Conservation (phyloP, 495 filamentous ascomycete species). For the Podospora conica region DNA sequence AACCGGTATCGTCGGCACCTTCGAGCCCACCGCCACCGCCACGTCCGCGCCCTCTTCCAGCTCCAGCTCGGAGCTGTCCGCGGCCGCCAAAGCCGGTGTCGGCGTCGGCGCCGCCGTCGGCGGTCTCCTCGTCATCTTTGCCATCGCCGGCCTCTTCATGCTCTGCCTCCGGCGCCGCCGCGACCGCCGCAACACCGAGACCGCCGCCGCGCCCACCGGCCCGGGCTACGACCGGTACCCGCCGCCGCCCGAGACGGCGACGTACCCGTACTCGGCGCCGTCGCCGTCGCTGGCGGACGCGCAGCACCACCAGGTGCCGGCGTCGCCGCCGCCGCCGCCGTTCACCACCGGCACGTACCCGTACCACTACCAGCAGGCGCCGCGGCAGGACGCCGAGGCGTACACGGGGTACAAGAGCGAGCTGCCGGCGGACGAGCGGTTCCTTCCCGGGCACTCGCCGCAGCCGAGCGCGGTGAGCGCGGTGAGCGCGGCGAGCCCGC, state of each 20-base stretch:
- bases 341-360: not conserved
- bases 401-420: constrained; percentile 17
- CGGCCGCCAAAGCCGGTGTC: constrained; percentile 17
- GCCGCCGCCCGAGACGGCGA: constrained; percentile 1
- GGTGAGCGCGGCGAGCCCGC: not conserved
- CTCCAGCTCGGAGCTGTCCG: not conserved
- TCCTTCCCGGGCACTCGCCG: not conserved
- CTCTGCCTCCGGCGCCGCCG: constrained; percentile 1
- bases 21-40: not conserved
- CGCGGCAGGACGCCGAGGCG: not conserved
- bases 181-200: not conserved
- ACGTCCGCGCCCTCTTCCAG: not conserved
- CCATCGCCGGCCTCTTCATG: not conserved
- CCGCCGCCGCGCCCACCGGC: not conserved
- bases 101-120: constrained; percentile 19
- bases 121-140: constrained; percentile 11
- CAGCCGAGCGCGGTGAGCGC: not conserved
- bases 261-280: constrained; percentile 1
- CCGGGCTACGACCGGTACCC: constrained; percentile 5
- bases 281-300: not conserved
- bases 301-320: not conserved
- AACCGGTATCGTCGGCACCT: constrained; percentile 3
- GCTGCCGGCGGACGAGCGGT: constrained; percentile 14
- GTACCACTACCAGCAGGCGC: not conserved
- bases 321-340: not conserved